phyloP scores from a whole-genome alignment of 2,329 filamentous ascomycete species.

The Metarhizium rileyi region DNA sequence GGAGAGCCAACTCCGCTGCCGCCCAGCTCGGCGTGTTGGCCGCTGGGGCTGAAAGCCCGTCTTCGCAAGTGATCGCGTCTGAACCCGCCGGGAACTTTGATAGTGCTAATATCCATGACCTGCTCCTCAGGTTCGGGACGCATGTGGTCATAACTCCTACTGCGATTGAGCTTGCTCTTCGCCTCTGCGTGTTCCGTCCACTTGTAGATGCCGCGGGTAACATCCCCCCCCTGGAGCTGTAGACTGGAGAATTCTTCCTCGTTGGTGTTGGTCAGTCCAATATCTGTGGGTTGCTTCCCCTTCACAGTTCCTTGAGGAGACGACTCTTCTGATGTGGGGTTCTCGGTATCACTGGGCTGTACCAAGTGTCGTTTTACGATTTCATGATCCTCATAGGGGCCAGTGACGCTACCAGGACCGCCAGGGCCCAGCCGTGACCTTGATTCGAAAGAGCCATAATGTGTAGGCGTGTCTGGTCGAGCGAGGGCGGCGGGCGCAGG shows the following conservation, averaged over 20 bases:
- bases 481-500: conserved; percentile 22
- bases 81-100: conserved; percentile 90
- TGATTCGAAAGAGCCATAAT: conserved; percentile 79
- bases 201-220: conserved; percentile 89
- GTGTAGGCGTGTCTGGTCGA: conserved; percentile 50
- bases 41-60: conserved; percentile 52
- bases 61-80: conserved; percentile 80
- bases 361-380: conserved; percentile 86
- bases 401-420: conserved; percentile 29
- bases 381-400: conserved; percentile 77
- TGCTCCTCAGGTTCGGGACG: conserved; percentile 73
- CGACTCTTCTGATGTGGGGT: conserved; percentile 36
- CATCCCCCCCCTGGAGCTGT: conserved; percentile 85
- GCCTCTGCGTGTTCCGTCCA: conserved; percentile 87
- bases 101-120: conserved; percentile 74
- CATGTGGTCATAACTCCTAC: conserved; percentile 76
- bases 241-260: conserved; percentile 90
- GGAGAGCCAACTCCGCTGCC: conserved; percentile 27
- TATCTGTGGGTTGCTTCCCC: conserved; percentile 42
- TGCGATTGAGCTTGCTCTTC: conserved; percentile 60
- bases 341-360: conserved; percentile 45
- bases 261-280: conserved; percentile 30
- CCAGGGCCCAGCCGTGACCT: conserved; percentile 43
- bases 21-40: conserved; percentile 18
- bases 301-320: conserved; percentile 35